These are phyloP conservation scores for Seiridium cupressi DNA, from an alignment of 2,329 filamentous ascomycete genomes.

Conservation along the genomic window DNA sequence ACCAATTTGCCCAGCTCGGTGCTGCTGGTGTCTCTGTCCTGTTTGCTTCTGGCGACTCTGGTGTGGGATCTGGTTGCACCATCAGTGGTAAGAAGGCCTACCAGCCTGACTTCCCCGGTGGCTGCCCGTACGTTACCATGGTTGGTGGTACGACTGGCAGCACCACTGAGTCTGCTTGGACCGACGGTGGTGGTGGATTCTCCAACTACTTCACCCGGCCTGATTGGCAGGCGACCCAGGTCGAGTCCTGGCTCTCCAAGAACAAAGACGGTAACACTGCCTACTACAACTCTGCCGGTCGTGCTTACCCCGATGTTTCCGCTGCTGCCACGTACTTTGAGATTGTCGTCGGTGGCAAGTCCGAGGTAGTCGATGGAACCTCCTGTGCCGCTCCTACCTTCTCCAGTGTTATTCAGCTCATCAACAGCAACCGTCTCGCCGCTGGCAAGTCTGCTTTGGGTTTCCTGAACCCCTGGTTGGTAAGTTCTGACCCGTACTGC, in stretches of 20 bases:
- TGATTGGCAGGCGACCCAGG: constrained; percentile 43
- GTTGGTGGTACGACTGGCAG: constrained; percentile 53
- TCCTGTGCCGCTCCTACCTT: constrained; percentile 61
- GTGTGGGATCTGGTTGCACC: constrained; percentile 39
- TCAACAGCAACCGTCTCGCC: constrained; percentile 63
- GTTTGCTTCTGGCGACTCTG: constrained; percentile 31
- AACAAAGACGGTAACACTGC: constrained; percentile 32
- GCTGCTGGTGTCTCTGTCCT: constrained; percentile 54
- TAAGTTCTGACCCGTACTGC: constrained; percentile 9
- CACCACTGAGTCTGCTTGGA: constrained; percentile 50
- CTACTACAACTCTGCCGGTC: constrained; percentile 50
- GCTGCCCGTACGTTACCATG: constrained; percentile 56
- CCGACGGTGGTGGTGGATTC: constrained; percentile 54
- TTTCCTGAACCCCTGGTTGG: constrained; percentile 61
- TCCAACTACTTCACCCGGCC: constrained; percentile 44
- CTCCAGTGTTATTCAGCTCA: constrained; percentile 60
- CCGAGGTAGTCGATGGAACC: constrained; percentile 34
- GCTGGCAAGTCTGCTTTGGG: constrained; percentile 51
- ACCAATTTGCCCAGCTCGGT: constrained; percentile 64
- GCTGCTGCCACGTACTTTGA: constrained; percentile 43
- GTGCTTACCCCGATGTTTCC: constrained; percentile 61
- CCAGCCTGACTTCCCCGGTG: constrained; percentile 50
- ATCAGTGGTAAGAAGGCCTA: constrained; percentile 36
- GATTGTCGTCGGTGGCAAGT: constrained; percentile 23
- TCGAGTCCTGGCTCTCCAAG: constrained; percentile 40